Percentiles rank a stretch among this genome's conserved stretches.
phyloP scores from a whole-genome alignment of 805 yeast genomes.

The Sugiyamaella marilandica region DNA sequence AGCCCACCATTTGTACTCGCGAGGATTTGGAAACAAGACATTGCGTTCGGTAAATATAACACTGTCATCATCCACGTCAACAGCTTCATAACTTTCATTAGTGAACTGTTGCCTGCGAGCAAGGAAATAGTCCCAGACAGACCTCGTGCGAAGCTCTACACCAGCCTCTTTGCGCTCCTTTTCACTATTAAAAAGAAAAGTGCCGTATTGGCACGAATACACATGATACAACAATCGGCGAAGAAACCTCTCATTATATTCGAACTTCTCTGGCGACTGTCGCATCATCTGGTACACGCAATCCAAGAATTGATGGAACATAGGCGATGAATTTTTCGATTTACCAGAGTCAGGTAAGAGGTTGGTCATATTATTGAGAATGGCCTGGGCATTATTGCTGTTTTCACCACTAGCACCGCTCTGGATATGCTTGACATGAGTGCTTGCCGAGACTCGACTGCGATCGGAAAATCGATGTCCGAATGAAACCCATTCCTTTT shows the following conservation, averaged over 20 bases:
- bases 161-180: conserved; percentile 48
- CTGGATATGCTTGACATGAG: conserved; percentile 20
- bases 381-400: conserved; percentile 38
- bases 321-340: conserved; percentile 71
- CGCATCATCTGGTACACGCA: conserved; percentile 73
- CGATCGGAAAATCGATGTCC: conserved; percentile 88
- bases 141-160: conserved; percentile 49
- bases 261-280: conserved; percentile 71
- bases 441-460: conserved; percentile 32
- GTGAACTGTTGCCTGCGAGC: conserved; percentile 68
- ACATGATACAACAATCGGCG: conserved; percentile 81
- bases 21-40: conserved; percentile 56
- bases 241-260: conserved; percentile 82
- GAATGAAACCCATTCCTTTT: conserved; percentile 93
- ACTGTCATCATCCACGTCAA: conserved; percentile 28
- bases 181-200: conserved; percentile 76
- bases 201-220: conserved; percentile 92
- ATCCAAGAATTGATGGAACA: conserved; percentile 91
- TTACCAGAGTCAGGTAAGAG: conserved; percentile 47
- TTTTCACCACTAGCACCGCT: conserved; percentile 18
- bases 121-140: conserved; percentile 91
- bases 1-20: conserved; percentile 80
- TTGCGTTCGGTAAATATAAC: conserved; percentile 21
- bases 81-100: conserved; percentile 42
- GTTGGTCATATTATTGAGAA: conserved; percentile 47